A percentile compares a stretch with the other conserved stretches of the same genome.
phyloP scores from a whole-genome alignment of 2,329 filamentous ascomycete genomes.

The Xylariaceae sp. region DNA sequence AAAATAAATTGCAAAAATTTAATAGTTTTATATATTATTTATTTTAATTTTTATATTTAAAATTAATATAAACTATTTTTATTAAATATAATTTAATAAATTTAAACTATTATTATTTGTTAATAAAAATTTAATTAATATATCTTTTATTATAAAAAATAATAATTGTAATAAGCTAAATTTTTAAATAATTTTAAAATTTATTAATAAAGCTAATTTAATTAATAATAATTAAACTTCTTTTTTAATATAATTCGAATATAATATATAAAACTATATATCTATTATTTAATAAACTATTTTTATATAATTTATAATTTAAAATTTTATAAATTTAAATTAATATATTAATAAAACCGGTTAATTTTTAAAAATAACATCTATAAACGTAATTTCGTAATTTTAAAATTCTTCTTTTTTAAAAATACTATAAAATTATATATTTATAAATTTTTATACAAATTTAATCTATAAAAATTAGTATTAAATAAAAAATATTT shows the following conservation, averaged over 20 bases:
- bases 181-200: too few species aligned
- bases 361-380: background rate
- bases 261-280: background rate
- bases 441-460: too few species aligned
- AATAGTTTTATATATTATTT: background rate
- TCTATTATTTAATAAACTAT: background rate
- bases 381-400: background rate
- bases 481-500: too few species aligned
- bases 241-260: background rate
- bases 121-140: too few species aligned
- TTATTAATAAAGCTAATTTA: background rate
- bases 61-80: too few species aligned
- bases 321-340: background rate
- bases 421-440: background rate
- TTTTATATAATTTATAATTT: background rate
- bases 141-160: too few species aligned
- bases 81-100: too few species aligned
- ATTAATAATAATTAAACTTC: background rate
- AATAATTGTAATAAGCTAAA: too few species aligned
- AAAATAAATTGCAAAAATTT: background rate
- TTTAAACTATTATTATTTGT: too few species aligned
- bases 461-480: too few species aligned
- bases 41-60: background rate
- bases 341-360: background rate
- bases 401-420: background rate